Base-by-base conservation (phyloP, 345 rosid species). In the Moringa oleifera region DNA sequence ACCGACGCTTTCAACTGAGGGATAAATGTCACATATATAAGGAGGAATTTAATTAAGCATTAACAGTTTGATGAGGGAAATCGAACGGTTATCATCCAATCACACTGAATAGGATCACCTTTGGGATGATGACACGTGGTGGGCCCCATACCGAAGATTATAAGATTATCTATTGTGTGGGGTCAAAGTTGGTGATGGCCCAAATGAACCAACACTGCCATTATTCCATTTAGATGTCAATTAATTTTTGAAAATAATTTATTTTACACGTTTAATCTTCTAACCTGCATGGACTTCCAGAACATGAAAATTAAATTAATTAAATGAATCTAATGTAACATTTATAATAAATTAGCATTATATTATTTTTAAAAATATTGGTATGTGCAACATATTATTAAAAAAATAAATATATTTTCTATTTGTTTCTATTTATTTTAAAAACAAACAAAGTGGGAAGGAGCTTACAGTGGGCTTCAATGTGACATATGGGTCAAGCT, bases 121-220 rank as follows among this genome's bases (percentile, higher is more conserved):
- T 10, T 31, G 0, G 10, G 62, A 46, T 63, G 69, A 64, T 52
- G 73, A 70, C 74, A 72, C 62, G 78, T 77, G 76, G 67, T 55
- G 51, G 66, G 20, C 76, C 76, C 69, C 46, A 5, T 7, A 17
- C 47, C 59, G 21, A 20, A 41, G 73, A 68, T 72, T 51, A 50
- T 12, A 49, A 61, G 51, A 47, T 58, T 66, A 47, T 63, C 66
- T 59, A 66, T 56, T 66, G 17, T 20, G 74, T 67, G 6, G 72
- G 76, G 76, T 71, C 78, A 61, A 49, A 6, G 57, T 55, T 20
- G 53, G 67, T 58, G 68, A 62, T 65, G 25, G 56, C 59, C 53
- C 68, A 50, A 60, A 46, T 17, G 55, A 60, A 54, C 63, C 70
- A 9, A 53, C 57, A 52, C 20, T 28, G n/a, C 67, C 28, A 55